Evolutionary conservation across 306 rosid species (phyloP), one percentile per base, ranked within the genome.

Genomic region (Adenanthera pavonina): DNA sequence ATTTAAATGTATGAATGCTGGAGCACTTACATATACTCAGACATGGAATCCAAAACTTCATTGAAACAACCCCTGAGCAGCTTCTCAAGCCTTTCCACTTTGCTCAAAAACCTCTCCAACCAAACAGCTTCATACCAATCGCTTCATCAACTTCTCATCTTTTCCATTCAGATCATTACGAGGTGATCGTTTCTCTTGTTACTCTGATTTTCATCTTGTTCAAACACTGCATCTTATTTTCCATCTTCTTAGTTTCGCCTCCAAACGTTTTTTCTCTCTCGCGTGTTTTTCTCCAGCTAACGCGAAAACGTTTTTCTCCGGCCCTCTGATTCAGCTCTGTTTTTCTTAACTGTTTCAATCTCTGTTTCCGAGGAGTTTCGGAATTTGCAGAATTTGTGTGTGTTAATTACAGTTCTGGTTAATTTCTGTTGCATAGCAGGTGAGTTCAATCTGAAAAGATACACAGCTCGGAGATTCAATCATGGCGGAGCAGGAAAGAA

Each of bases 401-500:
- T 13, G 0, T 48, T 64, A 10, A 53, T 19, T 44, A 9, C 16
- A 5, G 3, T 44, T 74, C 7, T 76, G 67, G 61, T 48, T 8
- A 54, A 1, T 54, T 30, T 60, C 13, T 41, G 30, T 60, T 48
- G 53, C n/a, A n/a, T n/a, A n/a, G 73, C 51, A 62, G 82, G 75
- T 52, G 62, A 7, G 46, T 17, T 13, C 0, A n/a, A n/a, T 51
- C 9, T 54, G n/a, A 41, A 61, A 44, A 38, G 72, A n/a, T 17
- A 0, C 0, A 25, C n/a, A n/a, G n/a, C n/a, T n/a, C n/a, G n/a
- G n/a, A n/a, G n/a, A n/a, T n/a, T n/a, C 1, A 33, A 12, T 7
- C 1, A 92, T 87, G 92, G 81, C 69, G 72, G 54, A 49, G 5
- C 52, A 80, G 65, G 86, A 78, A 61, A 71, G 77, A 38, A 76